phyloP scores from a whole-genome alignment of 257 asterid genomes.

The Ligustrum vulgare region DNA sequence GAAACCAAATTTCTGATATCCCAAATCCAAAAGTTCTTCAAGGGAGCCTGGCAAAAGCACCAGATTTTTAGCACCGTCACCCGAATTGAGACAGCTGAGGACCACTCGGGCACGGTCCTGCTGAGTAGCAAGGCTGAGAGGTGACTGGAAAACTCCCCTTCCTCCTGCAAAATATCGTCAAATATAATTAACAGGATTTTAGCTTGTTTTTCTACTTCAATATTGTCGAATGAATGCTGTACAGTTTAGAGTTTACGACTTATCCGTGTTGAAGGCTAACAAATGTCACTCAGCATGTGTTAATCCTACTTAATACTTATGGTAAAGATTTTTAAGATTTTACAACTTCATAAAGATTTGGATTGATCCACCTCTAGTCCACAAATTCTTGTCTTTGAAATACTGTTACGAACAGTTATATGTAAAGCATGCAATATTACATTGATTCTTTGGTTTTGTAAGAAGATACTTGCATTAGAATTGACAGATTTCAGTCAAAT shows the following conservation, averaged over 20 bases:
- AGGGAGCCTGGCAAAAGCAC: conserved; percentile 57
- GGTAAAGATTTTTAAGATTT: no score
- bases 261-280: background rate
- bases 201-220: background rate
- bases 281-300: background rate
- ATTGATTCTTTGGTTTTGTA: no score
- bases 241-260: background rate
- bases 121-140: conserved; percentile 6
- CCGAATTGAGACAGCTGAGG: conserved; percentile 47
- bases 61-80: conserved; percentile 35
- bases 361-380: no score
- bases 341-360: no score
- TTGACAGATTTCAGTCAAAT: background rate
- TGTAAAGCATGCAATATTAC: no score
- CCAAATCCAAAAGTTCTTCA: conserved; percentile 59
- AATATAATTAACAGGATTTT: background rate
- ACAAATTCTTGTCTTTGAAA: no score
- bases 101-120: conserved; percentile 42
- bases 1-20: conserved; percentile 52
- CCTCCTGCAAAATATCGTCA: conserved; percentile 34
- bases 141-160: conserved; percentile 24
- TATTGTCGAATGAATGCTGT: background rate
- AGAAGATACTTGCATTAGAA: background rate
- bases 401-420: no score
- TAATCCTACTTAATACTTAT: no score